Percentiles rank a stretch among this genome's conserved stretches.
Evolutionary conservation across 352 stramenopile genomes (phyloP).

Genomic region (Phytopythium kandeliae): DNA sequence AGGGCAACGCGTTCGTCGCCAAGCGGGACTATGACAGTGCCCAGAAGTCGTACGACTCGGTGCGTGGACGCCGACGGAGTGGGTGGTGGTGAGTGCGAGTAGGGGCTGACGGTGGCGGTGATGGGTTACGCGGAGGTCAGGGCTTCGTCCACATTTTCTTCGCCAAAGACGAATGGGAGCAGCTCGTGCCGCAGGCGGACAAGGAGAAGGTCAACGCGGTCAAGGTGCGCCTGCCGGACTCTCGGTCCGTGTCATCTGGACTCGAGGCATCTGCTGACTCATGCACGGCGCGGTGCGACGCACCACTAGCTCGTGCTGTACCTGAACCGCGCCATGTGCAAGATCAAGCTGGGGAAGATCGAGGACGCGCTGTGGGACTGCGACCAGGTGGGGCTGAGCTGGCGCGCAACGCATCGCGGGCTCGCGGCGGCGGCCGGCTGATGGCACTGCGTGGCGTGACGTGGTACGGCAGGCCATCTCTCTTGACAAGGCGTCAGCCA

Average conservation of each 20-base stretch:
- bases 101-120: neutral
- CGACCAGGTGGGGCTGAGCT: slow-evolving; percentile 44
- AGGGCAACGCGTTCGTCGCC: slow-evolving; percentile 64
- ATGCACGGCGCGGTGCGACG: neutral
- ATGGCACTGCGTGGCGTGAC: too few species aligned
- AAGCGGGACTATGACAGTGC: slow-evolving; percentile 69
- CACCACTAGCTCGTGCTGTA: slow-evolving; percentile 56
- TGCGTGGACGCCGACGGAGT: slow-evolving; percentile 10
- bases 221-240: slow-evolving; percentile 31
- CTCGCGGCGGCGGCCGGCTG: too few species aligned
- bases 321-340: slow-evolving; percentile 76
- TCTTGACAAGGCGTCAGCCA: slow-evolving; percentile 51
- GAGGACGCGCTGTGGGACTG: slow-evolving; percentile 82
- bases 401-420: too few species aligned
- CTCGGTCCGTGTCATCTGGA: too few species aligned
- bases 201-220: slow-evolving; percentile 78
- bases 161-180: slow-evolving; percentile 82
- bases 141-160: slow-evolving; percentile 87
- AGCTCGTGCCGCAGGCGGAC: slow-evolving; percentile 60
- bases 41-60: slow-evolving; percentile 84
- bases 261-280: too few species aligned
- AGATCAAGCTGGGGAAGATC: slow-evolving; percentile 82
- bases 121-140: slow-evolving; percentile 18
- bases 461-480: slow-evolving; percentile 70
- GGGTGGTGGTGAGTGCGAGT: neutral